Evolutionary conservation across 179 eudicot species (phyloP).

Genomic region (Sideroxylon spinosum): DNA sequence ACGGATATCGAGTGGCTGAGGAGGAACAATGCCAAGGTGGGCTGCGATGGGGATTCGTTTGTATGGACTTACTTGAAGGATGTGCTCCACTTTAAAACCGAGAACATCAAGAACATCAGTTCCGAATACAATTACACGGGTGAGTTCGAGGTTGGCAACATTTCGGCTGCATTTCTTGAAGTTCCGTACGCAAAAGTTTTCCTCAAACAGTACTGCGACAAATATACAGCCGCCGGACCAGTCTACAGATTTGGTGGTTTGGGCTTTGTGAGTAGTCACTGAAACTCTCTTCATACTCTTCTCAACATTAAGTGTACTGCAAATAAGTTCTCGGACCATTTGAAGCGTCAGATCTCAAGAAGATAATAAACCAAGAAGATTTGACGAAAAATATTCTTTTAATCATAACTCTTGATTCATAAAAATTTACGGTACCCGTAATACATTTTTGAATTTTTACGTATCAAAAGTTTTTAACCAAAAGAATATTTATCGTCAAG

Average conservation of each 20-base stretch:
- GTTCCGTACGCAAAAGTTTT: constrained; percentile 41
- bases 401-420: too few relatives aligned
- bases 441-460: too few relatives aligned
- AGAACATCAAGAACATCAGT: constrained; percentile 22
- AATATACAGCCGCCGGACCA: constrained; percentile 25
- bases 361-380: too few relatives aligned
- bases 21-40: constrained; percentile 32
- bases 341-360: too few relatives aligned
- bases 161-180: constrained; percentile 47
- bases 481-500: too few relatives aligned
- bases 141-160: constrained; percentile 25
- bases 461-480: too few relatives aligned
- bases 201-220: constrained; percentile 25
- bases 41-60: constrained; percentile 44
- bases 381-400: too few relatives aligned
- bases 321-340: too few relatives aligned
- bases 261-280: constrained; percentile 42
- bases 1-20: constrained; percentile 26
- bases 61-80: constrained; percentile 26
- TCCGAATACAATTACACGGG: constrained; percentile 21
- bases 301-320: too few relatives aligned
- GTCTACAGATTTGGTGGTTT: constrained; percentile 39
- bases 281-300: neutral
- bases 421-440: too few relatives aligned
- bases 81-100: constrained; percentile 12